Evolutionary conservation across 257 asterid species (phyloP).

Genomic region (Nicotiana obtusifolia): DNA sequence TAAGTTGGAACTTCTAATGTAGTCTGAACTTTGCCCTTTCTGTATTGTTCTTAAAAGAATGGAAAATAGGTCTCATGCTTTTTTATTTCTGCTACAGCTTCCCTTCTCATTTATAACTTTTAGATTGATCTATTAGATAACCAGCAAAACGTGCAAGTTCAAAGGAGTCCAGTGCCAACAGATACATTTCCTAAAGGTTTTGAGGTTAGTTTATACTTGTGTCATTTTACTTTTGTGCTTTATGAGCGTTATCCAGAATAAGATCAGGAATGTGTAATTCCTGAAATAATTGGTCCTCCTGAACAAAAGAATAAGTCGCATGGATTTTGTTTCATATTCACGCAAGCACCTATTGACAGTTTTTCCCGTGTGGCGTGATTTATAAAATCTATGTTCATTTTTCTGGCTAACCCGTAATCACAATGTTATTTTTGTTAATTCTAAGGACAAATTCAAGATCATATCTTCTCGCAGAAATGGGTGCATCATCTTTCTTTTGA

Average conservation of each 20-base stretch:
- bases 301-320: background rate
- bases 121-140: constrained; percentile 30
- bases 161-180: constrained; percentile 28
- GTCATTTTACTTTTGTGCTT: background rate
- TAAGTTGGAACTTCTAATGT: background rate
- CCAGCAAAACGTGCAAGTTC: constrained; percentile 25
- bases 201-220: constrained; percentile 35
- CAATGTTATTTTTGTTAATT: background rate
- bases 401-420: background rate
- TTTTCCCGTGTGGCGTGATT: background rate
- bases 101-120: constrained; percentile 12
- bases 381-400: background rate
- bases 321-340: background rate
- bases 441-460: background rate
- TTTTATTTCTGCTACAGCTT: background rate
- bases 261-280: background rate
- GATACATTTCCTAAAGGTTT: constrained; percentile 56
- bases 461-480: background rate
- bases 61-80: background rate
- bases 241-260: background rate
- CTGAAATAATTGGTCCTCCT: background rate
- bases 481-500: background rate
- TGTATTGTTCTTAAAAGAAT: background rate
- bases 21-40: background rate
- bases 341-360: background rate